Evolutionary conservation across 2,329 filamentous ascomycete species (phyloP).

Genomic region (Diaporthe australafricana): DNA sequence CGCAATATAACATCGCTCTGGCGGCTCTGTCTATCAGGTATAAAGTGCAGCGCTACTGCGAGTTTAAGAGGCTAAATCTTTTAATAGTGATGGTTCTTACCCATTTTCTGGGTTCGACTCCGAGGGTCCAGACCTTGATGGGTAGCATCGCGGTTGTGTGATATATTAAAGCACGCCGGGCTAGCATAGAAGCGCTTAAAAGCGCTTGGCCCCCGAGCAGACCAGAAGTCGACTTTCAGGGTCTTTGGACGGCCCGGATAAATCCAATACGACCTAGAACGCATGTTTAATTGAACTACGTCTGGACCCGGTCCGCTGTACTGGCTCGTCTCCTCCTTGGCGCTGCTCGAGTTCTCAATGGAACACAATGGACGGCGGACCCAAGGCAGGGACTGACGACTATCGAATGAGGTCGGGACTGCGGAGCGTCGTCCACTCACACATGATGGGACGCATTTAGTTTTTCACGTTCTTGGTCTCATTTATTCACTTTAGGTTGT

Average conservation of each 20-base stretch:
- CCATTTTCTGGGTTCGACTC: conserved; percentile 23
- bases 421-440: neutral
- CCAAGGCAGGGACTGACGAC: neutral
- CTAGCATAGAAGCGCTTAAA: conserved; percentile 25
- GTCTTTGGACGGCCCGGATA: conserved; percentile 24
- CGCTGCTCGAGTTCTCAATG: neutral
- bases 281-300: conserved; percentile 9
- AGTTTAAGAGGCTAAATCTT: conserved; percentile 27
- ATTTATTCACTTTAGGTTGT: neutral
- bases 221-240: neutral
- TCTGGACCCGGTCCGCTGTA: conserved; percentile 5
- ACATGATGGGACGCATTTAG: neutral
- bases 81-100: conserved; percentile 26
- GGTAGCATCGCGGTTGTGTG: conserved; percentile 22
- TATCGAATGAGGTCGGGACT: neutral
- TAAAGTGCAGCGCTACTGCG: conserved; percentile 17
- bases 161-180: conserved; percentile 21
- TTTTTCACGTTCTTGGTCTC: neutral
- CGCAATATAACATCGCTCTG: conserved; percentile 24
- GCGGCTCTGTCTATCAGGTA: conserved; percentile 27
- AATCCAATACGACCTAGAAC: conserved; percentile 7
- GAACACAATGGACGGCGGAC: neutral
- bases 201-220: conserved; percentile 14
- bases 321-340: conserved; percentile 11
- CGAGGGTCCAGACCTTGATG: conserved; percentile 10